Evolutionary conservation across 306 rosid species (phyloP).

Genomic region (Notholithocarpus densiflorus): DNA sequence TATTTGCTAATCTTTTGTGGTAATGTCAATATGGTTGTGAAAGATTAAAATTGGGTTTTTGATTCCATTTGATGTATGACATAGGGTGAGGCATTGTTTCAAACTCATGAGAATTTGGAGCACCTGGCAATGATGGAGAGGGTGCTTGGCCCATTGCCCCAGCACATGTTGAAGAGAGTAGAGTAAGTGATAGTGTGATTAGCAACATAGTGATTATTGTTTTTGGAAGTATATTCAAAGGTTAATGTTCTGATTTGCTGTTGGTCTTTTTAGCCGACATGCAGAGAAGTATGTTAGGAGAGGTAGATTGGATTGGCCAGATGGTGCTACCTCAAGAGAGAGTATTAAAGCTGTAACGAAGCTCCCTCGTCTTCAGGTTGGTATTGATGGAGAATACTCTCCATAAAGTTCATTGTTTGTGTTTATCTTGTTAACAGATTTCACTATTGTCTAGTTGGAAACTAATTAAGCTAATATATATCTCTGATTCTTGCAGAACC

Average conservation of each 20-base stretch:
- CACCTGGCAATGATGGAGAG: constrained; percentile 99
- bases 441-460: not conserved
- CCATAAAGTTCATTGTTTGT: not conserved
- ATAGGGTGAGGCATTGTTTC: constrained; percentile 95
- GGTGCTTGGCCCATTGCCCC: constrained; percentile 72
- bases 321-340: constrained; percentile 81
- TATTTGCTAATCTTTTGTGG: not conserved
- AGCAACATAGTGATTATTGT: not conserved
- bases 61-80: not conserved
- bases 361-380: constrained; percentile 87
- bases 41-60: not conserved
- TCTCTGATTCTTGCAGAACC: constrained; percentile 47
- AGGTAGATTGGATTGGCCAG: constrained; percentile 92
- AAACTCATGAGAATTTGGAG: constrained; percentile 94
- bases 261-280: constrained; percentile 52
- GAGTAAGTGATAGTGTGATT: constrained; percentile 49
- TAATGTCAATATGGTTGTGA: not conserved
- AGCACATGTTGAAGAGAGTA: constrained; percentile 60
- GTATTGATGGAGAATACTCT: not conserved
- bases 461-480: not conserved
- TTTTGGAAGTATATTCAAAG: not conserved
- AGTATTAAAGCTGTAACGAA: constrained; percentile 84
- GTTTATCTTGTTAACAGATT: too few relatives aligned
- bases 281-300: constrained; percentile 86
- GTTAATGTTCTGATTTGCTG: not conserved